Evolutionary conservation across 352 stramenopile species (phyloP).

Genomic region (Globisporangium canariense): DNA sequence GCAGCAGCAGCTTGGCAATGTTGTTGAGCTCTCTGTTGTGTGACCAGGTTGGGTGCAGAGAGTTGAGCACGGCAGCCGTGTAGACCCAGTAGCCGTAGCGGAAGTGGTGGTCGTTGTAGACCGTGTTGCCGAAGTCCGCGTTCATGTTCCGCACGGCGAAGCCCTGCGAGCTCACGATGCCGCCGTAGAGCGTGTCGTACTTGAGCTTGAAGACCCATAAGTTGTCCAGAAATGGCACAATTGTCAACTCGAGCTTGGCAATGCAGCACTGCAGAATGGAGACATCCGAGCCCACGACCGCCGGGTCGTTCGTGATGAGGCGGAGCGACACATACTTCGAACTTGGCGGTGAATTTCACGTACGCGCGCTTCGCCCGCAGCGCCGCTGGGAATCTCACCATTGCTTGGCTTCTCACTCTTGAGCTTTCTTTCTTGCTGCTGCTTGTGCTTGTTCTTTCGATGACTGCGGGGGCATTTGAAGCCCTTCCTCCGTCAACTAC

Average conservation of each 20-base stretch:
- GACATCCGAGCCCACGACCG: slow-evolving; percentile 55
- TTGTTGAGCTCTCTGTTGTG: slow-evolving; percentile 48
- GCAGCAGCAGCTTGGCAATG: slow-evolving; percentile 42
- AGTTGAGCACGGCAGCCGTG: slow-evolving; percentile 61
- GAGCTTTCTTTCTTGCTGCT: no score
- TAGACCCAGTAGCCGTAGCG: slow-evolving; percentile 79
- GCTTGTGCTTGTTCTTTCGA: no score
- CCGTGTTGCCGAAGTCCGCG: slow-evolving; percentile 68
- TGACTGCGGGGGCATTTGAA: no score
- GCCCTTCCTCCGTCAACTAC: no score
- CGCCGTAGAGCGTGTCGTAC: slow-evolving; percentile 58
- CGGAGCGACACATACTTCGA: slow-evolving; percentile 67
- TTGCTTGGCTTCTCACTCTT: no score
- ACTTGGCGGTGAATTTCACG: no score
- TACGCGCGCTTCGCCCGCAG: no score
- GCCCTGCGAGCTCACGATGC: slow-evolving; percentile 61
- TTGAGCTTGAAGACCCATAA: slow-evolving; percentile 58
- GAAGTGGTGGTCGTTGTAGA: slow-evolving; percentile 81
- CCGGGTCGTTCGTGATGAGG: slow-evolving; percentile 66
- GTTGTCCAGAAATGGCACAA: slow-evolving; percentile 60
- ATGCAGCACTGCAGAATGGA: slow-evolving; percentile 56
- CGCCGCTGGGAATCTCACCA: no score
- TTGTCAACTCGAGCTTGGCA: slow-evolving; percentile 53
- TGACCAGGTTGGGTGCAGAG: slow-evolving; percentile 60
- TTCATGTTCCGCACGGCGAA: slow-evolving; percentile 50